Base-by-base conservation (phyloP, 345 rosid species). In the Eucalyptus pauciflora region DNA sequence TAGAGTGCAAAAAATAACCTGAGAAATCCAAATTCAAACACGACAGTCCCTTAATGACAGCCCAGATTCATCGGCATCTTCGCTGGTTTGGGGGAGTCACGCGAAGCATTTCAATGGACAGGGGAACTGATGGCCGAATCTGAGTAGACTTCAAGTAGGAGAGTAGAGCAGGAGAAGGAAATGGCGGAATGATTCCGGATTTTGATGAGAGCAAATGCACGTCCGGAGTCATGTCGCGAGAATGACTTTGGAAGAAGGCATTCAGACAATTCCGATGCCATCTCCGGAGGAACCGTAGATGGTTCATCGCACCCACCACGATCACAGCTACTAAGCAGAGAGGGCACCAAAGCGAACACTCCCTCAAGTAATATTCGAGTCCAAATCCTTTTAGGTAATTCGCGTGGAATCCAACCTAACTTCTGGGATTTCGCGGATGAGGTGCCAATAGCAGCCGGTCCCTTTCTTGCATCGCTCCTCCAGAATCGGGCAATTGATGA, bases 401-500 rank as follows among this genome's bases (percentile, higher is more conserved):
- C 0, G 0, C 64, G 0, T 6, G 3, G 0, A 16, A 16, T 1
- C 4, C 14, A 58, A 58, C 1, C 1, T 0, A 10, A 58, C 6
- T 10, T 0, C 5, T 11, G 67, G 67, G 67, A 60, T 60, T 60
- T 60, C n/a, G 3, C 67, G 67, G 31, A 60, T 60, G 67, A 60
- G 67, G 31, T 0, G 31, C 67, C 67, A 60, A 11, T 27, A 27
- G 67, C 15, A 0, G 31, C 67, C 67, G 2, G 67, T 60, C 7
- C 4, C 2, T 60, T 60, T 11, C 67, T 5, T 27, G 67, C 67
- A 60, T 60, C 67, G n/a, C 67, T 60, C 67, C 67, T 11, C 15
- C 4, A 60, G 31, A 25, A 25, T 60, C 31, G 1, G 0, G 0
- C 64, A 56, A 0, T 0, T 0, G 0, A 0, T 0, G n/a, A 58